Evolutionary conservation across 768 basidiomycete species (phyloP).

Genomic region (Polyporus arcularius): DNA sequence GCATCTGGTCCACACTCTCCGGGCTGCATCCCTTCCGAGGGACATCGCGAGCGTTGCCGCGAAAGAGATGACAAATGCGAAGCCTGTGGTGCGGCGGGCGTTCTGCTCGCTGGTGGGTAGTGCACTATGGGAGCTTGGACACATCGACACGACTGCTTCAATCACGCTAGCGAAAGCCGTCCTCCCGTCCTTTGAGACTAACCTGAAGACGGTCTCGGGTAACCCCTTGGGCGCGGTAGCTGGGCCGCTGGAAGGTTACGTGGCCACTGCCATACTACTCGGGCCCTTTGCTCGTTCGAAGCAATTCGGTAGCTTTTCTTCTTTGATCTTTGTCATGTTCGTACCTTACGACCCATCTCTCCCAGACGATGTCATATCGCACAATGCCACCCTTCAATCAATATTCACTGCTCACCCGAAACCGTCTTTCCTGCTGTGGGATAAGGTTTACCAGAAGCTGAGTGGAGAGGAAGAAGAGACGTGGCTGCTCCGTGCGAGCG

Average conservation of each 20-base stretch:
- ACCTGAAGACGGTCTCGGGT: conserved; percentile 62
- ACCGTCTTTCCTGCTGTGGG: conserved; percentile 85
- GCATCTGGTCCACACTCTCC: conserved; percentile 62
- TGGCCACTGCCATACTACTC: conserved; percentile 68
- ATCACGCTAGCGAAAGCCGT: conserved; percentile 55
- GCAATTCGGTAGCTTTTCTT: conserved; percentile 50
- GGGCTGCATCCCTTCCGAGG: conserved; percentile 39
- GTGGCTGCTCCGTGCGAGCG: conserved; percentile 75
- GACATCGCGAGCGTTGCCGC: conserved; percentile 51
- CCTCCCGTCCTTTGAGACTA: conserved; percentile 64
- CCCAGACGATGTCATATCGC: conserved; percentile 49
- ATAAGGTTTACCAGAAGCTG: conserved; percentile 82
- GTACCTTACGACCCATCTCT: conserved; percentile 13
- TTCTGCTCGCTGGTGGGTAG: conserved; percentile 66
- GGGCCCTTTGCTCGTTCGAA: conserved; percentile 56
- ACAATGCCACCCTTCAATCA: conserved; percentile 48
- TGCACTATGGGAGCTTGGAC: conserved; percentile 51
- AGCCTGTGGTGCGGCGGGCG: conserved; percentile 61
- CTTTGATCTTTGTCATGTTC: conserved; percentile 4
- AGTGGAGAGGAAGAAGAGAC: conserved; percentile 59
- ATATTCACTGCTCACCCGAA: conserved; percentile 57
- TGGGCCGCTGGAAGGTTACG: conserved; percentile 84
- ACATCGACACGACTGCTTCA: conserved; percentile 43
- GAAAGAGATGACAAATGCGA: conserved; percentile 73
- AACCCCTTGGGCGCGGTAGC: conserved; percentile 60